Evolutionary conservation across 257 asterid genomes (phyloP), one percentile per base, ranked within the genome.

Genomic region (Petunia axillaris): DNA sequence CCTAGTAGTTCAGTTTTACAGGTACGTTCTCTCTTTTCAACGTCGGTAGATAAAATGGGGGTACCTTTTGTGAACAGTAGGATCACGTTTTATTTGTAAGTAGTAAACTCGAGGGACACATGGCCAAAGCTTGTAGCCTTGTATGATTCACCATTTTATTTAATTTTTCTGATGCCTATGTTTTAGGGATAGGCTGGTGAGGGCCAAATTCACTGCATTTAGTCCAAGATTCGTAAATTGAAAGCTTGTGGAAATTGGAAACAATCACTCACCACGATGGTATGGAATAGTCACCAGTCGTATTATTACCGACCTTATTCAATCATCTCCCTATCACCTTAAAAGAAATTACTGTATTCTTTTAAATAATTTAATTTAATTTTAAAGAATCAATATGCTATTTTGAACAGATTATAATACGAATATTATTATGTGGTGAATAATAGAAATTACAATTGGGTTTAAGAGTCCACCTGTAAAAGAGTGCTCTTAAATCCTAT

Each of bases 41-140:
- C 8, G 76, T 68, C 76, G 57, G 76, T 68, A n/a, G 54, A 25
- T 25, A 25, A 25, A 25, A 25, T 25, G 25, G 25, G 25, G 25
- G 25, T 25, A 25, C 25, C 3, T 43, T 43, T 68, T 43, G 55
- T 43, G 55, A 43, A 43, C 5, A 43, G 76, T 68, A 43, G 44
- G 39, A 68, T n/a, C 57, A n/a, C 57, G 40, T 44, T 68, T 68
- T 68, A n/a, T 44, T 68, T 68, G 76, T 43, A 43, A n/a, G 41
- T 68, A n/a, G 41, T 68, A 68, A 3, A 13, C 41, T 66, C 13
- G 37, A 41, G 1, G 7, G 36, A 66, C 75, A 66, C 54, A 43
- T 40, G 53, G 52, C 35, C 53, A 15, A 14, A 41, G 15, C 16
- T 63, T 63, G 44, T 64, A 14, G 41, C 6, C 16, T 63, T 63